These are phyloP conservation scores for Gautieria morchelliformis DNA, from an alignment of 768 basidiomycete species.

Conservation along the genomic window DNA sequence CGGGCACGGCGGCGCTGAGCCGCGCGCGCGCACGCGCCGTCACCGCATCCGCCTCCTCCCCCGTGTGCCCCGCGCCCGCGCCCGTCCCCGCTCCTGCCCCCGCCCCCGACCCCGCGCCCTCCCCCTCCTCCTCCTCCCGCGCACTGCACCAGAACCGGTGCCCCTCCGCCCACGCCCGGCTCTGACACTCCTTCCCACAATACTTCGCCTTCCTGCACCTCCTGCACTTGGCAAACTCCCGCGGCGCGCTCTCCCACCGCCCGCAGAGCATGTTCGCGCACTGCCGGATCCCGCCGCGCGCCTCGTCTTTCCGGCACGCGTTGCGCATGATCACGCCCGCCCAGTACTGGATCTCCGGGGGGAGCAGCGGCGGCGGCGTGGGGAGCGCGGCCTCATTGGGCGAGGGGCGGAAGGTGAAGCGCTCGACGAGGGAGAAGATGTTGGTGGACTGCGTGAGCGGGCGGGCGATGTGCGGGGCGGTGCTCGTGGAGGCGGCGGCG, in stretches of 20 bases:
- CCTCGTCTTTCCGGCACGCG: constrained; percentile 89
- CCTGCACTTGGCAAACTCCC: constrained; percentile 95
- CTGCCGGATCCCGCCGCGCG: constrained; percentile 83
- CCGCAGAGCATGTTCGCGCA: constrained; percentile 99
- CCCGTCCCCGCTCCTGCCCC: background rate
- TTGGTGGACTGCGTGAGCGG: constrained; percentile 55
- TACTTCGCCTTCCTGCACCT: constrained; percentile 97
- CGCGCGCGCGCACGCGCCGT: too few species aligned
- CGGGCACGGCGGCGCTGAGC: too few species aligned
- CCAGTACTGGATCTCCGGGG: constrained; percentile 95
- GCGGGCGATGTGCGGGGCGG: constrained; percentile 16
- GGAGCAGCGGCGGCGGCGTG: constrained; percentile 65
- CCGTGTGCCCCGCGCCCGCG: too few species aligned
- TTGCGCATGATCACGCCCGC: constrained; percentile 99
- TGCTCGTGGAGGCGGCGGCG: constrained; percentile 21
- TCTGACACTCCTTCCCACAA: constrained; percentile 96
- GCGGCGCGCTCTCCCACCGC: constrained; percentile 83
- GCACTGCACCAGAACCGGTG: constrained; percentile 92
- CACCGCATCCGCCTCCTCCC: background rate
- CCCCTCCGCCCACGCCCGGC: constrained; percentile 91
- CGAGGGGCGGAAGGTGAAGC: constrained; percentile 92
- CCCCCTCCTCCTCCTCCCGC: constrained; percentile 37
- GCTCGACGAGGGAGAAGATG: constrained; percentile 91
- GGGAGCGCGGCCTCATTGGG: constrained; percentile 66
- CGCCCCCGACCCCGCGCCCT: too few species aligned